Percentiles rank a stretch among this genome's conserved stretches.
phyloP scores from a whole-genome alignment of 1,284 basidiomycete genomes.

The Pseudozyma tsukubaensis region DNA sequence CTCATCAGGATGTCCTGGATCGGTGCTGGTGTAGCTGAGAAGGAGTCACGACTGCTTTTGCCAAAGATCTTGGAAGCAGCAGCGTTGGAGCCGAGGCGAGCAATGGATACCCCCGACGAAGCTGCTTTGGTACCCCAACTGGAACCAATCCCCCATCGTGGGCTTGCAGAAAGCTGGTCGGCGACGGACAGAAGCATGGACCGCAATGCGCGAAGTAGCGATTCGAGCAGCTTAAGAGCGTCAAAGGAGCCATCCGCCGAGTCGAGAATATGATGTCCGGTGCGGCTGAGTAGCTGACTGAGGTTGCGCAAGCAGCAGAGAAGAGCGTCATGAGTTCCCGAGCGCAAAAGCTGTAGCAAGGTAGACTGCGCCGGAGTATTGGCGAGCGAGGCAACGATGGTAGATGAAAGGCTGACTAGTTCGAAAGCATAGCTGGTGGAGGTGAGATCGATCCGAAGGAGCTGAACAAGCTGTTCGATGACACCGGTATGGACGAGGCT shows the following conservation, averaged over 20 bases:
- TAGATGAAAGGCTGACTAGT: constrained; percentile 43
- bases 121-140: constrained; percentile 51
- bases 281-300: constrained; percentile 12
- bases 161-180: constrained; percentile 55
- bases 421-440: constrained; percentile 28
- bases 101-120: constrained; percentile 30
- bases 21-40: constrained; percentile 8
- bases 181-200: constrained; percentile 58
- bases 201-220: constrained; percentile 52
- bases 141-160: constrained; percentile 60
- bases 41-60: constrained; percentile 36
- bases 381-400: constrained; percentile 49
- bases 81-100: constrained; percentile 20
- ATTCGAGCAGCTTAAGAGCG: constrained; percentile 45
- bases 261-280: constrained; percentile 28
- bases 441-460: constrained; percentile 36
- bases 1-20: constrained; percentile 37
- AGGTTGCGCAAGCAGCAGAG: constrained; percentile 37
- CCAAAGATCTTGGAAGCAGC: constrained; percentile 47
- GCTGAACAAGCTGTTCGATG: constrained; percentile 44
- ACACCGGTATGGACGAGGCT: constrained; percentile 40
- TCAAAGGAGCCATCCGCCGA: constrained; percentile 5
- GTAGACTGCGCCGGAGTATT: constrained; percentile 45
- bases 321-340: constrained; percentile 44
- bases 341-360: constrained; percentile 43